Percentiles rank a stretch among this genome's conserved stretches.
phyloP scores from a whole-genome alignment of 108 stramenopile genomes.

The Bacterosira constricta region DNA sequence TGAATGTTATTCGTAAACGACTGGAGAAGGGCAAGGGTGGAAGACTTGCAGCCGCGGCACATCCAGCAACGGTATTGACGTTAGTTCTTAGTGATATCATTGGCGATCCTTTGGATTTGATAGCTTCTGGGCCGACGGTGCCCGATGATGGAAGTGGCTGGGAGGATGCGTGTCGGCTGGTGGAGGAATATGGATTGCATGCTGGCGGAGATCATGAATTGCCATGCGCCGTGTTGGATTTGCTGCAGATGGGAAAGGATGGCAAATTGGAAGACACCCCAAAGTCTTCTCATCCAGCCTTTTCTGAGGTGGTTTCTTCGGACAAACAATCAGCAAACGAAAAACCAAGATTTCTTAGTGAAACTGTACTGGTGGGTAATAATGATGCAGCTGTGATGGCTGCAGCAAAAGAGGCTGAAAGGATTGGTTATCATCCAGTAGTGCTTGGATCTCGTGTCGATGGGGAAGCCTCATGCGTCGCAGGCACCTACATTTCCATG shows the following conservation, averaged over 20 bases:
- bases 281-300: conserved; percentile 52
- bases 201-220: conserved; percentile 35
- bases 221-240: conserved; percentile 31
- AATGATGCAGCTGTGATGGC: conserved; percentile 77
- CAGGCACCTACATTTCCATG: conserved; percentile 68
- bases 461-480: conserved; percentile 81
- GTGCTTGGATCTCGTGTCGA: conserved; percentile 76
- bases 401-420: conserved; percentile 65
- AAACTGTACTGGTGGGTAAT: conserved; percentile 80
- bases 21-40: conserved; percentile 85
- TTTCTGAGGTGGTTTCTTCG: conserved; percentile 26
- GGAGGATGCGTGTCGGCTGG: conserved; percentile 63
- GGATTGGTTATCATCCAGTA: conserved; percentile 74
- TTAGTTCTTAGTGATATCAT: conserved; percentile 80
- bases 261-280: conserved; percentile 59
- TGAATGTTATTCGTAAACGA: conserved; percentile 85
- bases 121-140: conserved; percentile 88
- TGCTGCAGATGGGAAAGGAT: conserved; percentile 30
- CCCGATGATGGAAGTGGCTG: conserved; percentile 63
- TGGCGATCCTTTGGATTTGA: conserved; percentile 89
- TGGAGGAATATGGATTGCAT: conserved; percentile 58
- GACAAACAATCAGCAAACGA: conserved; percentile 4
- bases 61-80: conserved; percentile 64
- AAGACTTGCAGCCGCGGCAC: conserved; percentile 55
- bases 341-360: conserved; percentile 13